Conservation (phyloP, 2,329 filamentous ascomycete species). For the Claviceps citrina region DNA sequence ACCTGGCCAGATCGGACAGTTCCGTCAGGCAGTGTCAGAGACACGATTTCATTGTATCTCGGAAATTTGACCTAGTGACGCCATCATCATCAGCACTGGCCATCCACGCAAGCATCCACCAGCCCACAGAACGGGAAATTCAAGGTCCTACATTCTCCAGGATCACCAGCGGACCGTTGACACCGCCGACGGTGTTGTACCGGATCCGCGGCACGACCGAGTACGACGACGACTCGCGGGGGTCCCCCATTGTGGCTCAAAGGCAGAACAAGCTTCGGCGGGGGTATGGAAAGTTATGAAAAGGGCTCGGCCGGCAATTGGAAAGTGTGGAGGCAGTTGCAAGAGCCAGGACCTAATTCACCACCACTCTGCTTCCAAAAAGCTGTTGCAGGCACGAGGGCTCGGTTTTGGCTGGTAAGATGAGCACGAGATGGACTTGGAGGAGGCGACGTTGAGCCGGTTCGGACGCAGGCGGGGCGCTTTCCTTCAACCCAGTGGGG, state of each 20-base stretch:
- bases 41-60: conserved; percentile 94
- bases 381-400: neutral
- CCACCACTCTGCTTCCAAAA: neutral
- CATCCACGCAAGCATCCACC: neutral
- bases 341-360: neutral
- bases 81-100: conserved; percentile 11
- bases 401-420: neutral
- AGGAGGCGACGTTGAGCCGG: conserved; percentile 24
- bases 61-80: conserved; percentile 78
- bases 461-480: conserved; percentile 21
- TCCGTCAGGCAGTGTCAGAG: conserved; percentile 88
- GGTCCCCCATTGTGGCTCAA: conserved; percentile 34
- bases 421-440: conserved; percentile 16
- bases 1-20: conserved; percentile 88
- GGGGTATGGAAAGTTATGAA: neutral
- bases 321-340: neutral
- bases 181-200: conserved; percentile 96
- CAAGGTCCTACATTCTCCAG: conserved; percentile 65
- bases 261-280: conserved; percentile 6
- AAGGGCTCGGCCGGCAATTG: neutral
- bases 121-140: neutral
- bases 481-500: conserved; percentile 10
- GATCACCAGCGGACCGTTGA: conserved; percentile 96
- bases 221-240: conserved; percentile 44
- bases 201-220: conserved; percentile 50